Percentiles rank a stretch among this genome's conserved stretches.
Conservation (phyloP, 371 early-diverging fungal species). For the Conidiobolus incongruus region DNA sequence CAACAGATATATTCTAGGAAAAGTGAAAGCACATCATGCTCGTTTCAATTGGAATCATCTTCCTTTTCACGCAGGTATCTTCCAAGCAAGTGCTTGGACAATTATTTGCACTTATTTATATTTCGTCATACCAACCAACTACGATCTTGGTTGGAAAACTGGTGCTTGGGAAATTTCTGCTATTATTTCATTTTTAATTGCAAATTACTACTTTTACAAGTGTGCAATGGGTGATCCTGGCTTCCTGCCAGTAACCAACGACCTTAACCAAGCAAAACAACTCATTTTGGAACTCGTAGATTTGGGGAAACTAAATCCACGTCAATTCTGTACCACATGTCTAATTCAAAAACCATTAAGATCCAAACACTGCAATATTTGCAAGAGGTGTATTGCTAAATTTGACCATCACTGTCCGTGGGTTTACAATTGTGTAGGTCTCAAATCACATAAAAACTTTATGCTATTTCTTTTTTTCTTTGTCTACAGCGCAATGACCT, state of each 20-base stretch:
- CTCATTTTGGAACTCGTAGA: constrained; percentile 39
- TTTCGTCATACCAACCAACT: constrained; percentile 18
- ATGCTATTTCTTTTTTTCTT: constrained; percentile 45
- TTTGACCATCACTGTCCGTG: constrained; percentile 99
- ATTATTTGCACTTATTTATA: background rate
- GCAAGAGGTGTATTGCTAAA: constrained; percentile 90
- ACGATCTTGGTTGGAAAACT: constrained; percentile 25
- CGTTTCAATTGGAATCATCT: constrained; percentile 23
- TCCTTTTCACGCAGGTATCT: constrained; percentile 7
- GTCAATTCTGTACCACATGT: constrained; percentile 68
- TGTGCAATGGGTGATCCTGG: constrained; percentile 66
- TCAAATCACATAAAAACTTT: constrained; percentile 64
- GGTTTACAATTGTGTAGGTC: constrained; percentile 79
- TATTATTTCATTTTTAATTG: constrained; percentile 19
- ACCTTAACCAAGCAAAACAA: constrained; percentile 17
- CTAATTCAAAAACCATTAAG: constrained; percentile 68
- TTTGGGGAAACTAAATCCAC: constrained; percentile 34
- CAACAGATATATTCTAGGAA: too few relatives aligned
- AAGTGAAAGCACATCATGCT: constrained; percentile 29
- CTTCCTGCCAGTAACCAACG: constrained; percentile 25
- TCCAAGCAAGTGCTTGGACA: background rate
- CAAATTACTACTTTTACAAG: constrained; percentile 46
- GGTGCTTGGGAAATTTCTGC: constrained; percentile 46
- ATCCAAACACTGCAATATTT: constrained; percentile 93
- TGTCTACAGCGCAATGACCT: too few relatives aligned